A percentile compares a stretch with the other conserved stretches of the same genome.
phyloP scores from a whole-genome alignment of 208 protist species.

The Leishmania major region DNA sequence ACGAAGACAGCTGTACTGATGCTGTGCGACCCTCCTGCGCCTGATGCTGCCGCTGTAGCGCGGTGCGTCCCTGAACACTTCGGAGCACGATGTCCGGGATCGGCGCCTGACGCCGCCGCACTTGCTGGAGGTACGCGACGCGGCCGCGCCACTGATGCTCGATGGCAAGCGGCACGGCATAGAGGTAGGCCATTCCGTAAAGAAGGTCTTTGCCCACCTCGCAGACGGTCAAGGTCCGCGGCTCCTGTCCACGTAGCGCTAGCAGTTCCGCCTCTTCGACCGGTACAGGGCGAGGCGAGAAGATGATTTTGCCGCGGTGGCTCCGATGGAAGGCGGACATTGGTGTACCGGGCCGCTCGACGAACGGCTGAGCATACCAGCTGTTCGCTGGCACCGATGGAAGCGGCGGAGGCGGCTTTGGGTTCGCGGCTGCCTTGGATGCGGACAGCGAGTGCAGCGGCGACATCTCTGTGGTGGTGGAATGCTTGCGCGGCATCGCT shows the following conservation, averaged over 20 bases:
- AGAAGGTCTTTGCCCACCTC: constrained; percentile 64
- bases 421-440: background rate
- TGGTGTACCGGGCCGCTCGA: constrained; percentile 32
- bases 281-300: constrained; percentile 53
- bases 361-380: constrained; percentile 69
- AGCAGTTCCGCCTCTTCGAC: constrained; percentile 42
- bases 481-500: background rate
- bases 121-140: constrained; percentile 48
- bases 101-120: constrained; percentile 26
- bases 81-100: constrained; percentile 30
- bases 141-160: constrained; percentile 77
- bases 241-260: constrained; percentile 39
- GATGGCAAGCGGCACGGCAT: constrained; percentile 67
- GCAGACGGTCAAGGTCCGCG: constrained; percentile 31
- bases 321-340: constrained; percentile 59
- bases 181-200: constrained; percentile 77
- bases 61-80: constrained; percentile 11
- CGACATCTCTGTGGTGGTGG: background rate
- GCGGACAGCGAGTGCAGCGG: background rate
- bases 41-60: background rate
- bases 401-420: constrained; percentile 1
- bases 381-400: constrained; percentile 51
- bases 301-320: constrained; percentile 61
- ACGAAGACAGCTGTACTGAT: background rate
- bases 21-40: background rate